Evolutionary conservation across 2,329 filamentous ascomycete genomes (phyloP), one percentile per base, ranked within the genome.

Genomic region (Calonectria pseudoreteaudii): DNA sequence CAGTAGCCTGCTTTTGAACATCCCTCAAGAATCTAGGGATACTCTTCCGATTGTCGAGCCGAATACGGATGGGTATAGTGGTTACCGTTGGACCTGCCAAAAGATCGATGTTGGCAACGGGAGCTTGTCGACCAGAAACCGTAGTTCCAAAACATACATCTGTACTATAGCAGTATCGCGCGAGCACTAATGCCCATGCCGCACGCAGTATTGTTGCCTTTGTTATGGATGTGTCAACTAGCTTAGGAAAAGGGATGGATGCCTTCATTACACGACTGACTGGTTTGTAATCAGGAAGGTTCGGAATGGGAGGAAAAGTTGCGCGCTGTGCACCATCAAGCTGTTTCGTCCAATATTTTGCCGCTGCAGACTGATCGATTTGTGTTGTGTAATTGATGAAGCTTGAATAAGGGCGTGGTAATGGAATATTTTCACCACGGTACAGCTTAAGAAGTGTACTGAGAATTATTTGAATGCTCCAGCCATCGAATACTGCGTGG

Each of bases 141-240:
- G 86, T 87, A 68, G 84, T 82, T 0, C 87, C 87, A 66, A 87
- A 87, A 8, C 85, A 79, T 13, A 87, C 81, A 66, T 87, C 86
- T 1, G 83, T 58, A 0, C 70, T 74, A 1, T 73, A 88, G 20
- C 2, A 85, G 79, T 74, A 92, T 92, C 10, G 83, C 82, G 23
- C 86, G 82, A 4, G 91, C 2, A 93, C 78, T 69, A 88, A 86
- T 9, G 87, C 86, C 78, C 89, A 86, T 0, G 90, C 90, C 34
- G 88, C 86, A 1, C 74, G 71, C 11, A 80, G 20, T 16, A 78
- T 16, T 0, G 53, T 80, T 0, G 79, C 50, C 7, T 68, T 68
- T 0, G 76, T 78, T 4, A 75, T 68, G 26, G 38, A 56, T 5
- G 47, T 60, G 50, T 62, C 47, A 11, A n/a, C n/a, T 1, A 53